A percentile compares a stretch with the other conserved stretches of the same genome.
These are phyloP conservation scores for Penicillium malachiteum DNA, from an alignment of 495 filamentous ascomycete genomes.

Conservation along the genomic window DNA sequence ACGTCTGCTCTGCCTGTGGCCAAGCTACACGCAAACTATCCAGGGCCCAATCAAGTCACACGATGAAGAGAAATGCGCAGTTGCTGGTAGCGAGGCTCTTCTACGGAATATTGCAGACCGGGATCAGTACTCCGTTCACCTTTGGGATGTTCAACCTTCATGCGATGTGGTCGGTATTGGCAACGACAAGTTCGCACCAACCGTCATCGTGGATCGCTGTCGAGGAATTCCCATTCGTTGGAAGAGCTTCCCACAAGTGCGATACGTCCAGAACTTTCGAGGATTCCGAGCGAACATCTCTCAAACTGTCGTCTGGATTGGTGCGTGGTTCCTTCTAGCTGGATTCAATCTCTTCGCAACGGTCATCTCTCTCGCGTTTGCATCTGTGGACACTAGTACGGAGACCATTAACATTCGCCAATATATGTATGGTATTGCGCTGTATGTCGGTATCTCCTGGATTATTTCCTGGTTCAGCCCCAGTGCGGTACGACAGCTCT, in stretches of 20 bases:
- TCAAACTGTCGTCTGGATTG: constrained; percentile 6
- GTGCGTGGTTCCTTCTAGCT: constrained; percentile 6
- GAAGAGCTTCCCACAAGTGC: constrained; percentile 14
- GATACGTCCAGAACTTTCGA: constrained; percentile 8
- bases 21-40: neutral
- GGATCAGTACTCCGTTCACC: constrained; percentile 12
- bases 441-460: constrained; percentile 12
- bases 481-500: constrained; percentile 16
- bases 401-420: neutral
- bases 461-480: constrained; percentile 16
- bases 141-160: constrained; percentile 14
- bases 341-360: constrained; percentile 8
- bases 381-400: neutral
- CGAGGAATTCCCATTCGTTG: constrained; percentile 16
- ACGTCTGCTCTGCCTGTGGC: constrained; percentile 7
- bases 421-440: constrained; percentile 5
- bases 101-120: constrained; percentile 15
- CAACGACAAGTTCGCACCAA: constrained; percentile 9
- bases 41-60: neutral
- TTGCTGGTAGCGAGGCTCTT: constrained; percentile 6
- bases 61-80: neutral
- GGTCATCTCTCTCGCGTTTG: constrained; percentile 3
- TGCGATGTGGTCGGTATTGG: constrained; percentile 17
- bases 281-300: constrained; percentile 7
- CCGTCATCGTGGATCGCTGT: constrained; percentile 14